Conservation (phyloP, 1,139 yeast genomes). For the Yamadazyma diospyri region DNA sequence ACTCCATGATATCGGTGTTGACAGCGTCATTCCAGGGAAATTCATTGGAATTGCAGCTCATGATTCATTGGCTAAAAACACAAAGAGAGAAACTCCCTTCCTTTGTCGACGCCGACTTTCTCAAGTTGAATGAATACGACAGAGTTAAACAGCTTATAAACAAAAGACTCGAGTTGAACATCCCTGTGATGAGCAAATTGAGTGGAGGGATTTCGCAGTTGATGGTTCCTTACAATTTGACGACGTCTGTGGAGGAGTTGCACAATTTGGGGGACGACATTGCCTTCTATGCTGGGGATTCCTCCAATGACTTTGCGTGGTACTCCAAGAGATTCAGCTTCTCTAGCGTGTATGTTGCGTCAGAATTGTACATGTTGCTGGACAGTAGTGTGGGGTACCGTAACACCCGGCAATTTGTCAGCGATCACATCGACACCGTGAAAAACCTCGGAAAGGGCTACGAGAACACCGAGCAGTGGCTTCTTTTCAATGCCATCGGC, state of each 20-base stretch:
- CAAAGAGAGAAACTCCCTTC: slow-evolving; percentile 32
- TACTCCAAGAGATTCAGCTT: slow-evolving; percentile 78
- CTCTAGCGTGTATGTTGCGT: slow-evolving; percentile 64
- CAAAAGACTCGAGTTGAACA: slow-evolving; percentile 61
- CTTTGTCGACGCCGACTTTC: slow-evolving; percentile 30
- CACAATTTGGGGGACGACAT: slow-evolving; percentile 74
- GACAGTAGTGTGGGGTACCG: slow-evolving; percentile 58
- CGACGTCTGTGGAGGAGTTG: slow-evolving; percentile 58
- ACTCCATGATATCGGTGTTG: slow-evolving; percentile 63
- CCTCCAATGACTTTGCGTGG: slow-evolving; percentile 88
- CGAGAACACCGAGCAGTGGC: slow-evolving; percentile 69
- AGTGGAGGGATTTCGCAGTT: slow-evolving; percentile 51
- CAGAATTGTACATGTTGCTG: slow-evolving; percentile 77
- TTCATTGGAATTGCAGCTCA: slow-evolving; percentile 44
- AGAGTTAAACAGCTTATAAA: slow-evolving; percentile 53
- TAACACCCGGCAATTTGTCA: slow-evolving; percentile 64
- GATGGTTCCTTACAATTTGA: slow-evolving; percentile 51
- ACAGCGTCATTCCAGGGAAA: slow-evolving; percentile 28
- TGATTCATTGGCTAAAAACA: slow-evolving; percentile 38
- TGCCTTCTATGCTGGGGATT: slow-evolving; percentile 75
- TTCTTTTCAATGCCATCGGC: slow-evolving; percentile 64
- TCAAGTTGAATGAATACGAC: slow-evolving; percentile 49
- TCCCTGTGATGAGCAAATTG: slow-evolving; percentile 45
- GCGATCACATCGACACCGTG: slow-evolving; percentile 54
- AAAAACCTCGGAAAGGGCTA: slow-evolving; percentile 57